These are phyloP conservation scores for Tolypocladium tundrense DNA, from an alignment of 2,329 filamentous ascomycete genomes.

Conservation along the genomic window DNA sequence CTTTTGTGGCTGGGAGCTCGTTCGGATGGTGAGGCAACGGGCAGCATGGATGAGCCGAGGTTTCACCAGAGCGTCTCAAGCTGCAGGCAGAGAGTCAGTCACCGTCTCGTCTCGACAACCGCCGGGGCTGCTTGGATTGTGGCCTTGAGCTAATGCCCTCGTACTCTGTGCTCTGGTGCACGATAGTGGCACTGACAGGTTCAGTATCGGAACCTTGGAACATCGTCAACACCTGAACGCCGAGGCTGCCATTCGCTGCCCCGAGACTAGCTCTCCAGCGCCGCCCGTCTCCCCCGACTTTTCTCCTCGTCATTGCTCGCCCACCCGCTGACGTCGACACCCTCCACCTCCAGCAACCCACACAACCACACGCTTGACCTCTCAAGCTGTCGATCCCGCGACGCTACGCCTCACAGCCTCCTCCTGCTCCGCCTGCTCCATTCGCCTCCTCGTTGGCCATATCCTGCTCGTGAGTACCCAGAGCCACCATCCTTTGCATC, in stretches of 20 bases:
- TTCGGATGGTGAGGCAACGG: background rate
- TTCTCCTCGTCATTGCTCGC: background rate
- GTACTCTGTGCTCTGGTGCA: background rate
- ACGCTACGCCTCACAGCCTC: slow-evolving; percentile 4
- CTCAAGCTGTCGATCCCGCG: slow-evolving; percentile 2
- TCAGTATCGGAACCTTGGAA: too few relatives aligned
- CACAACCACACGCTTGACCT: background rate
- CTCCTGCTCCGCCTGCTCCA: background rate
- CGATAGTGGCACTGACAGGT: background rate
- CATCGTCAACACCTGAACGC: background rate
- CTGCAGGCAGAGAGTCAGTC: background rate
- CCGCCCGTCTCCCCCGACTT: background rate
- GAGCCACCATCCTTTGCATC: background rate
- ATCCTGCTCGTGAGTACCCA: background rate
- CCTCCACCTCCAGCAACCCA: background rate
- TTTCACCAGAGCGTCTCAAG: background rate
- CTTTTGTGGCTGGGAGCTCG: background rate
- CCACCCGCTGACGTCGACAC: slow-evolving; percentile 4
- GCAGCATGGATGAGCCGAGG: background rate
- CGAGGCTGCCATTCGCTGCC: background rate
- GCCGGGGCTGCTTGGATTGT: background rate
- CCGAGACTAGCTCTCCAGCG: background rate
- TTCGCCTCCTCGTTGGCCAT: background rate
- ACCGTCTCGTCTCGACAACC: background rate
- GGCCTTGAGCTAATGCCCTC: background rate